Conservation (phyloP, 352 stramenopile genomes). For the Albugo laibachii region DNA sequence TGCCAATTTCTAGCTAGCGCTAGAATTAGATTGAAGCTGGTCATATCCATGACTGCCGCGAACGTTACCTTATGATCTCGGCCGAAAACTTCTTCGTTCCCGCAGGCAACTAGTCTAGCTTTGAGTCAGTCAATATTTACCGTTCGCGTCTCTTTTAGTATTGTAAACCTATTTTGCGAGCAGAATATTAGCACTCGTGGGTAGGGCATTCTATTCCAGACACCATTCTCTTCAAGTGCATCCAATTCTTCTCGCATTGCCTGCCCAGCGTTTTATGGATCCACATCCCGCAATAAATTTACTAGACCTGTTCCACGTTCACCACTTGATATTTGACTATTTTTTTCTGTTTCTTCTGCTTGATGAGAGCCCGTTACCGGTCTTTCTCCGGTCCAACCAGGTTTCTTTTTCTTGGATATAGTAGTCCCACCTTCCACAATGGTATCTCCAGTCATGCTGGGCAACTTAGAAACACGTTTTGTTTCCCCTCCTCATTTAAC, state of each 20-base stretch:
- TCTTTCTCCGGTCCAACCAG: too few species aligned
- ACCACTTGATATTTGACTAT: too few species aligned
- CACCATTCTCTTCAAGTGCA: slow-evolving; percentile 1
- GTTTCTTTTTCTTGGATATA: too few species aligned
- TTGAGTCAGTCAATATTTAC: slow-evolving; percentile 9
- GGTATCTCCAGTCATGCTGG: too few species aligned
- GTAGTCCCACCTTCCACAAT: too few species aligned
- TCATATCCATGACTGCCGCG: slow-evolving; percentile 13
- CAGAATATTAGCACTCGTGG: background rate
- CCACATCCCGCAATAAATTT: too few species aligned
- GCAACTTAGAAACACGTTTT: too few species aligned
- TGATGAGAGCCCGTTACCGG: too few species aligned
- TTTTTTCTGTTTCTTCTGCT: too few species aligned
- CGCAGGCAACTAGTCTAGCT: slow-evolving; percentile 5
- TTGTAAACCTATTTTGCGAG: slow-evolving; percentile 13
- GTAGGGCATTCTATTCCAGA: background rate
- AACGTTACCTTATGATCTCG: slow-evolving; percentile 8
- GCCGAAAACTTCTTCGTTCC: slow-evolving; percentile 8
- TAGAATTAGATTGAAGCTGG: slow-evolving; percentile 8
- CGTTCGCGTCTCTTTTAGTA: slow-evolving; percentile 5
- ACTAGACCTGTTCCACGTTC: too few species aligned
- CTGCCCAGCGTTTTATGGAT: too few species aligned
- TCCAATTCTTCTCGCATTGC: background rate
- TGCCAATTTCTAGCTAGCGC: slow-evolving; percentile 4
- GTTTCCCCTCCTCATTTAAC: too few species aligned